Conservation (phyloP, 1,139 yeast genomes). For the Magnusiomyces clavatus region DNA sequence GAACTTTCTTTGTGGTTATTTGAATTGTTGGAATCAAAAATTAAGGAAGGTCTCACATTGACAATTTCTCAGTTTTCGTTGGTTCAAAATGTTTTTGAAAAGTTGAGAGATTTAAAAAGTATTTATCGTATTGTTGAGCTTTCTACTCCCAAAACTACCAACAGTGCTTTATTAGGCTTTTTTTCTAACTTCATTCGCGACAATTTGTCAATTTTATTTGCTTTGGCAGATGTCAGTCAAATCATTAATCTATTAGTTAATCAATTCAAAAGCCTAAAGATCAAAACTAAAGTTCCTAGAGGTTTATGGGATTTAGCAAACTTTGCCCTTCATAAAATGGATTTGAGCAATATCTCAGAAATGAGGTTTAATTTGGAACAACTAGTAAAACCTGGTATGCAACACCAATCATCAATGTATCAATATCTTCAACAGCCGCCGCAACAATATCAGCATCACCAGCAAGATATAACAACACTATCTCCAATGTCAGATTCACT, state of each 20-base stretch:
- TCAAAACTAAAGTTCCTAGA: slow-evolving; percentile 21
- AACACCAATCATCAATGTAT: slow-evolving; percentile 3
- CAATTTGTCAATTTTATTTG: slow-evolving; percentile 21
- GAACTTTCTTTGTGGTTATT: slow-evolving; percentile 18
- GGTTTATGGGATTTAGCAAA: slow-evolving; percentile 24
- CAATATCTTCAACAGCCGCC: no score
- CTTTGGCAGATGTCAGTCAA: slow-evolving; percentile 22
- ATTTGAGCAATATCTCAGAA: slow-evolving; percentile 1
- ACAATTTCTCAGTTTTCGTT: slow-evolving; percentile 21
- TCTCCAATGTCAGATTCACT: slow-evolving; percentile 26
- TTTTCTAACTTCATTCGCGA: slow-evolving; percentile 22
- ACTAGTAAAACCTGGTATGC: slow-evolving; percentile 16
- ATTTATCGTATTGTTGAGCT: slow-evolving; percentile 20
- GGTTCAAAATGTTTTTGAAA: slow-evolving; percentile 19
- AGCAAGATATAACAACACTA: slow-evolving; percentile 22
- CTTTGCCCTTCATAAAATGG: slow-evolving; percentile 17
- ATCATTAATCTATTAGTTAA: slow-evolving; percentile 20
- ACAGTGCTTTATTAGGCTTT: slow-evolving; percentile 18
- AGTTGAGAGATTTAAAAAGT: slow-evolving; percentile 20
- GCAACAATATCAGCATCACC: no score
- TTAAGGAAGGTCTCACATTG: not conserved
- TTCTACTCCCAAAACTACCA: slow-evolving; percentile 17
- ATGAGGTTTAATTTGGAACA: slow-evolving; percentile 18
- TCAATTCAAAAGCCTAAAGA: slow-evolving; percentile 20
- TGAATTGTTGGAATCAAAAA: slow-evolving; percentile 9